Base-by-base conservation (phyloP, 2,329 filamentous ascomycete species). In the Neoarthrinium moseri region DNA sequence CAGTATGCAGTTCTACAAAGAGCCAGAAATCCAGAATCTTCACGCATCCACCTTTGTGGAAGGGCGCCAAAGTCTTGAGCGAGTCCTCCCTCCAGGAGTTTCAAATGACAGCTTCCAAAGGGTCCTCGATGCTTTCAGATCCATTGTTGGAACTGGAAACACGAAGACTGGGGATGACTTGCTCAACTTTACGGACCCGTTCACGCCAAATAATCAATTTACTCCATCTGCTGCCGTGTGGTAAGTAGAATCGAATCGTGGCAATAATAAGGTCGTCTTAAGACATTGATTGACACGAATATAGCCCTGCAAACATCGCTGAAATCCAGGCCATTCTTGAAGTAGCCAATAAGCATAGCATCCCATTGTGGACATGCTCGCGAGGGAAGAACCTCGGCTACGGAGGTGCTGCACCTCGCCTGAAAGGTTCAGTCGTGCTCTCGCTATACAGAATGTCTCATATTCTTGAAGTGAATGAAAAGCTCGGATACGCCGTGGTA, bases 391-490 rank as follows among this genome's bases (percentile, higher is more conserved):
- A 78, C 50, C 54, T 74, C 3, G 72, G 73, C 63, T 77, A 77
- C 45, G 75, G 74, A 10, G 74, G 74, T 4, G 68, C 74, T 2
- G 72, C 72, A 0, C 74, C 73, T 1, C 58, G 71, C 6, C 63
- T 75, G 12, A 67, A 63, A 2, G 73, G 73, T 1, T 70, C 65
- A 18, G 62, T 77, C 6, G 71, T 70, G 1, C 51, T 78, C 15
- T 70, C 75, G 48, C 57, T 77, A 2, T 70, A 66, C 45, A 64
- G 67, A 24, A 72, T 74, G 67, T 61, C 71, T 50, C 66, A 62
- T 42, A 65, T 74, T 46, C 56, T 74, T 21, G 69, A 73, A 49
- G 67, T 73, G 37, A 71, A 66, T 48, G 66, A 65, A 24, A 63
- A 70, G 33, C 67, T 69, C 37, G 60, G 65, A 5, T 74, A 73